Evolutionary conservation across 352 stramenopile genomes (phyloP).

Genomic region (Nothophytophthora sp.): DNA sequence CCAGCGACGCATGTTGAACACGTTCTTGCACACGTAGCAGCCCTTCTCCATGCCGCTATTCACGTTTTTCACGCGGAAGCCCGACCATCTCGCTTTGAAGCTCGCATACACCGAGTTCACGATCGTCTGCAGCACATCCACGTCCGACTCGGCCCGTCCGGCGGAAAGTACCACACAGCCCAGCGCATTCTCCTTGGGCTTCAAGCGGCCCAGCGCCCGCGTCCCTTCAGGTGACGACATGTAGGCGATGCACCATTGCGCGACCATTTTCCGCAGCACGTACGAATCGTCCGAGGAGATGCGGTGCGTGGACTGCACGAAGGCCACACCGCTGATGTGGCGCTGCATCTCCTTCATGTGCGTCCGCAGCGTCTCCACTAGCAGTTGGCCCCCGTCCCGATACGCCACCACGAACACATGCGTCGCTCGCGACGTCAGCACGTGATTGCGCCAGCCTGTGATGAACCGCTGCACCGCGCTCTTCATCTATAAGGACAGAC

Average conservation of each 20-base stretch:
- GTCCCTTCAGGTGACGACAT: slow-evolving; percentile 37
- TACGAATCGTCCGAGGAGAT: slow-evolving; percentile 61
- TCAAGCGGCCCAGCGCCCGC: slow-evolving; percentile 50
- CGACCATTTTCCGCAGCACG: slow-evolving; percentile 64
- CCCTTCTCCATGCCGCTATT: slow-evolving; percentile 69
- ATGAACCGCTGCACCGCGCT: slow-evolving; percentile 63
- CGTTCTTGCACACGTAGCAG: slow-evolving; percentile 67
- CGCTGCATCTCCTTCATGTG: slow-evolving; percentile 71
- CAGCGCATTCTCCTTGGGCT: slow-evolving; percentile 52
- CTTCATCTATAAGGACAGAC: slow-evolving; percentile 61
- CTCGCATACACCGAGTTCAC: slow-evolving; percentile 61
- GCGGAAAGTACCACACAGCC: slow-evolving; percentile 57
- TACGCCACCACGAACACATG: slow-evolving; percentile 73
- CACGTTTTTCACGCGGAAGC: slow-evolving; percentile 74
- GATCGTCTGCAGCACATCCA: slow-evolving; percentile 53
- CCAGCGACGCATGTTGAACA: slow-evolving; percentile 77
- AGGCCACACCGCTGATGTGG: slow-evolving; percentile 67
- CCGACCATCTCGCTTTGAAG: slow-evolving; percentile 74
- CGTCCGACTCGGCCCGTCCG: slow-evolving; percentile 41
- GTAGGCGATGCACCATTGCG: slow-evolving; percentile 69
- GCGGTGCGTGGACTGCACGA: slow-evolving; percentile 65
- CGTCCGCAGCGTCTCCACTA: slow-evolving; percentile 55
- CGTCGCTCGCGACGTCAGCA: slow-evolving; percentile 59
- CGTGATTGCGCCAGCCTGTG: slow-evolving; percentile 71
- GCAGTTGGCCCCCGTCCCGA: slow-evolving; percentile 49